Base-by-base conservation (phyloP, 305 asterid genomes). In the Ilex paraguariensis region DNA sequence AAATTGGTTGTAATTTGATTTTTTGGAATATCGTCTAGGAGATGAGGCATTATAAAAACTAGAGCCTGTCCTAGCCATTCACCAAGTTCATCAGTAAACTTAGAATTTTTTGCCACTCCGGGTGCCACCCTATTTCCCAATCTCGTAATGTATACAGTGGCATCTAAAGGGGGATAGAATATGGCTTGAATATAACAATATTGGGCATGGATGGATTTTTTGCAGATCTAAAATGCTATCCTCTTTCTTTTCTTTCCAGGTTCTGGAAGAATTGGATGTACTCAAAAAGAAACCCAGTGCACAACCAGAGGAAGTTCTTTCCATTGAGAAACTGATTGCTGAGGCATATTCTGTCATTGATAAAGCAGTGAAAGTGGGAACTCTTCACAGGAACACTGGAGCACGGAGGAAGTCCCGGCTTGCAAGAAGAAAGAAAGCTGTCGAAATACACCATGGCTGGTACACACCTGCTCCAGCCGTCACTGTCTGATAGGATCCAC, bases 331-430 rank as follows among this genome's bases (percentile, higher is more conserved):
- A 79, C 70, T 90, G 62, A 93, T 93, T 36, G 99, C 85, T 0
- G 96, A 90, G 68, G 99, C 99, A 14, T 93, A 90, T 77, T 93
- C 99, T 0, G 79, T 70, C 10, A 93, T 93, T 5, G 99, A 93
- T 64, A 93, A 83, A 78, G 97, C 96, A 8, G 86, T 93, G 52
- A 86, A 79, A 63, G 84, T 56, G 2, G 95, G 99, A 62, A 65
- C 95, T 1, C 83, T 93, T 58, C 99, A 93, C 77, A 84, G 87
- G 56, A 93, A 93, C 58, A 93, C 97, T 0, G 99, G 99, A 17
- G 99, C 96, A 0, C 76, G 96, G 81, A 93, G 99, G 73, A 90
- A 93, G 72, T 93, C 99, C 50, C 79, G 97, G 13, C 96, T 90
- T 30, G 99, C 99, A 17, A 76, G 99, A 74, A 84, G 96, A 56